phyloP scores from a whole-genome alignment of 1,139 yeast species.

The Arxiozyma slooffiae region DNA sequence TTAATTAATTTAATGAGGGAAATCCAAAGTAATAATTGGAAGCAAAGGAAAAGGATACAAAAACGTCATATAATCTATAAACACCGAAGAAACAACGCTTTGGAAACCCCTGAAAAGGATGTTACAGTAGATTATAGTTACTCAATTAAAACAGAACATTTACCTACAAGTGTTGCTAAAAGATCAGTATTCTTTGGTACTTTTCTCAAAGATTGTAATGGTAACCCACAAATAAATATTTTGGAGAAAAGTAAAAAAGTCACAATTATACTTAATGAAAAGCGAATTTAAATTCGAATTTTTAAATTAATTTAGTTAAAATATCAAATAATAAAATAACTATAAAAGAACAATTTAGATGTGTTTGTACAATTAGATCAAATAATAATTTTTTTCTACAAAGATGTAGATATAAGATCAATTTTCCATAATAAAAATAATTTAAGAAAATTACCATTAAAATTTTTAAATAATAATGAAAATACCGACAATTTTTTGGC shows the following conservation, averaged over 20 bases:
- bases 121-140: constrained; percentile 22
- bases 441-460: constrained; percentile 13
- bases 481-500: not conserved
- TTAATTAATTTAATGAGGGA: constrained; percentile 10
- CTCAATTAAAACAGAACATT: constrained; percentile 17
- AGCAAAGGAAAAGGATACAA: constrained; percentile 15
- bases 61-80: not conserved
- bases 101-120: constrained; percentile 15
- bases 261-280: constrained; percentile 19
- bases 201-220: constrained; percentile 22
- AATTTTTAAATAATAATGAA: no score
- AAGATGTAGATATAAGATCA: constrained; percentile 26
- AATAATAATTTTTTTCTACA: constrained; percentile 18
- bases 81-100: not conserved
- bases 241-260: constrained; percentile 20
- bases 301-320: constrained; percentile 11
- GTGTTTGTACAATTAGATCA: constrained; percentile 19
- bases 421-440: constrained; percentile 25
- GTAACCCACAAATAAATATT: constrained; percentile 21
- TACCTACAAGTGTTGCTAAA: constrained; percentile 11
- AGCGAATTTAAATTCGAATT: constrained; percentile 23
- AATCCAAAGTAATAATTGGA: constrained; percentile 15
- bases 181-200: constrained; percentile 27
- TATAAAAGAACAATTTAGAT: constrained; percentile 5
- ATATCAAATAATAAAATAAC: constrained; percentile 1